Percentiles rank a stretch among this genome's conserved stretches.
Evolutionary conservation across 176 grass and related monocot genomes (phyloP).

Genomic region (Zoysia japonica): DNA sequence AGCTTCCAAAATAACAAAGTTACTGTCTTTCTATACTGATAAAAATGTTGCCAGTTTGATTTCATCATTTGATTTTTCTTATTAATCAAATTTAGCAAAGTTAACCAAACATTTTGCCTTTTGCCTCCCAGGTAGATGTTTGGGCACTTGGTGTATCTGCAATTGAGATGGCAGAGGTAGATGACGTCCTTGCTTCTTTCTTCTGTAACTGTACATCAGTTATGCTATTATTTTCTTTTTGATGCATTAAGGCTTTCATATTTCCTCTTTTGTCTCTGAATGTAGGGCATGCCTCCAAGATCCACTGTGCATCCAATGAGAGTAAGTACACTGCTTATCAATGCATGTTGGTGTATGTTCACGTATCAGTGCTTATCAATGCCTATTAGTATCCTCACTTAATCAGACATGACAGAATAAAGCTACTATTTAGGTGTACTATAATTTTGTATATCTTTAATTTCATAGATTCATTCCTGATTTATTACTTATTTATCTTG

Average conservation of each 20-base stretch:
- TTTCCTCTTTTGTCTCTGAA: conserved; percentile 29
- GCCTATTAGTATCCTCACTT: conserved; percentile 41
- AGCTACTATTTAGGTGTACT: conserved; percentile 24
- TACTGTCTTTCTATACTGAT: not conserved
- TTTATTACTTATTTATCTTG: conserved; percentile 30
- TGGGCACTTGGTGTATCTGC: conserved; percentile 99
- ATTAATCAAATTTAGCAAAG: conserved; percentile 20
- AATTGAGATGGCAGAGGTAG: conserved; percentile 99
- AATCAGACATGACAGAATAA: conserved; percentile 17
- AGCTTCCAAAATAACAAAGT: conserved; percentile 13
- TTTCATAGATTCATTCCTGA: not conserved
- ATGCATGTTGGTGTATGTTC: conserved; percentile 22
- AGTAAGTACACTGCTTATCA: conserved; percentile 58
- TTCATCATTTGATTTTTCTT: conserved; percentile 39
- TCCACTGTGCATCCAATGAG: conserved; percentile 99
- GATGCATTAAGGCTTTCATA: conserved; percentile 5
- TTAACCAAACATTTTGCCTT: conserved; percentile 28
- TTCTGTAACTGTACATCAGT: conserved; percentile 23
- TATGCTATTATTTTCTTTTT: conserved; percentile 2
- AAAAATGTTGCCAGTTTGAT: conserved; percentile 3
- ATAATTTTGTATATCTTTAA: conserved; percentile 13
- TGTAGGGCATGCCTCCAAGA: conserved; percentile 94
- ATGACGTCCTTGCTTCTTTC: conserved; percentile 33
- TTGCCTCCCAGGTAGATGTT: conserved; percentile 81
- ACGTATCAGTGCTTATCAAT: conserved; percentile 32